Evolutionary conservation across 2,329 filamentous ascomycete species (phyloP).

Genomic region (Aspergillus novofumigatus): DNA sequence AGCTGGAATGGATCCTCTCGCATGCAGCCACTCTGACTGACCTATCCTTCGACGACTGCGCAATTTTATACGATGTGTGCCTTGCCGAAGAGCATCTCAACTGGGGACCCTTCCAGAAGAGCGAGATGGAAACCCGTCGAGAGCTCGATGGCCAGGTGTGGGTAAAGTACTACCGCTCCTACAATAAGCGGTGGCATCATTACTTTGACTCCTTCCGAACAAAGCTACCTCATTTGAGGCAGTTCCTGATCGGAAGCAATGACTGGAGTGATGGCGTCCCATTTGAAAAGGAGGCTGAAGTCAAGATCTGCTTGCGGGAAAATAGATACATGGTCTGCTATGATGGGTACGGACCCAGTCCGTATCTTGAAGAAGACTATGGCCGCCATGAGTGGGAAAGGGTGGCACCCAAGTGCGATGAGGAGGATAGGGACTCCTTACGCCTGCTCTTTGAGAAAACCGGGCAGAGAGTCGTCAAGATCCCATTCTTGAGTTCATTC

Average conservation of each 20-base stretch:
- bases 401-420: not conserved
- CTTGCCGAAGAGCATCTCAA: conserved; percentile 16
- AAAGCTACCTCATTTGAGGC: conserved; percentile 11
- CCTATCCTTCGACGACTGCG: conserved; percentile 44
- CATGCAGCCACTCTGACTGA: conserved; percentile 37
- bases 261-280: conserved; percentile 7
- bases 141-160: not conserved
- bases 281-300: conserved; percentile 16
- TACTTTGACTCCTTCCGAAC: conserved; percentile 17
- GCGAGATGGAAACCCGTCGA: not conserved
- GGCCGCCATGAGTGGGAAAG: not conserved
- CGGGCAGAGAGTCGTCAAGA: not conserved
- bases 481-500: not conserved
- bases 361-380: conserved; percentile 11
- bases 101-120: conserved; percentile 35
- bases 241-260: conserved; percentile 10
- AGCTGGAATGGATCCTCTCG: conserved; percentile 45
- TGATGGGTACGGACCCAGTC: conserved; percentile 16
- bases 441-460: not conserved
- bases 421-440: not conserved
- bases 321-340: conserved; percentile 18
- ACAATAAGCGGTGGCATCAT: conserved; percentile 17
- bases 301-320: conserved; percentile 9
- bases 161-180: not conserved
- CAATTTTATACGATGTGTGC: conserved; percentile 25